Evolutionary conservation across 2,329 filamentous ascomycete species (phyloP).

Genomic region (Pezicula carpinea): DNA sequence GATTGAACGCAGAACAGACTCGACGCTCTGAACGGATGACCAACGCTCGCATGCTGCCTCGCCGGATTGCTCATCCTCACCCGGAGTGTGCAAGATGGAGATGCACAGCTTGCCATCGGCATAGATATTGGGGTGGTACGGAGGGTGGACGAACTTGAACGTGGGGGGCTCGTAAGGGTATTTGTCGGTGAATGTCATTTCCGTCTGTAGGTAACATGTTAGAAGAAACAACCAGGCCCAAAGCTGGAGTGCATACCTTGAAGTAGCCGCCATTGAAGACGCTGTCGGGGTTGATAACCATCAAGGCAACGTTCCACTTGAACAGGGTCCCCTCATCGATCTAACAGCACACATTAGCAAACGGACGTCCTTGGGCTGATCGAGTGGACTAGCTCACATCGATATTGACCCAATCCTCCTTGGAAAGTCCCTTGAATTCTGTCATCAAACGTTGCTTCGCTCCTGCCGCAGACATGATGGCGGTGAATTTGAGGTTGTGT

Average conservation of each 20-base stretch:
- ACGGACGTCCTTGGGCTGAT: neutral
- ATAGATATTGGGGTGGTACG: constrained; percentile 95
- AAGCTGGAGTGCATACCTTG: constrained; percentile 42
- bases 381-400: constrained; percentile 57
- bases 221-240: constrained; percentile 1
- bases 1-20: constrained; percentile 90
- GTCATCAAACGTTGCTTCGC: constrained; percentile 84
- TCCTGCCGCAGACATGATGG: constrained; percentile 28
- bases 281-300: constrained; percentile 89
- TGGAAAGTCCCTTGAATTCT: constrained; percentile 74
- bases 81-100: constrained; percentile 88
- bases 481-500: neutral
- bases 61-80: constrained; percentile 88
- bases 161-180: constrained; percentile 88
- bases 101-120: constrained; percentile 88
- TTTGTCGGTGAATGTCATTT: constrained; percentile 81
- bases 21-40: constrained; percentile 89
- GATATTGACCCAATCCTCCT: constrained; percentile 92
- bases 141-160: constrained; percentile 76
- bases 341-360: constrained; percentile 14
- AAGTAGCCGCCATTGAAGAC: constrained; percentile 92
- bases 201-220: constrained; percentile 45
- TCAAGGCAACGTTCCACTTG: constrained; percentile 81
- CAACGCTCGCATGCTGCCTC: constrained; percentile 87
- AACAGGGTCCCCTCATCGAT: constrained; percentile 77